phyloP scores from a whole-genome alignment of 345 rosid genomes.

The Limnanthes douglasii region DNA sequence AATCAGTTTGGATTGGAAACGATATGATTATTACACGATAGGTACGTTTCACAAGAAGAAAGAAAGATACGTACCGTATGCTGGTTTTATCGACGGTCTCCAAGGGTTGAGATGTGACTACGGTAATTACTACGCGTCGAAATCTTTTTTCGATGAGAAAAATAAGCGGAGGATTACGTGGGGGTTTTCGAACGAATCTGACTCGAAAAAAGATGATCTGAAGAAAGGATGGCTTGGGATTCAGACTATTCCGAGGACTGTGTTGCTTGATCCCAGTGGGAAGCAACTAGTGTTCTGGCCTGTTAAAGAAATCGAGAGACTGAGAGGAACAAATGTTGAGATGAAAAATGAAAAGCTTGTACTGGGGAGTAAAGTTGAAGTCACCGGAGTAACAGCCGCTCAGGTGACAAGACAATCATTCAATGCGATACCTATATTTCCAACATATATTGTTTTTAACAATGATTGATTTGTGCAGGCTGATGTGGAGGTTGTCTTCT shows the following conservation, averaged over 20 bases:
- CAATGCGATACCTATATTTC: no score
- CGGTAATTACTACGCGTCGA: slow-evolving; percentile 77
- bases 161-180: slow-evolving; percentile 49
- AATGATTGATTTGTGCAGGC: slow-evolving; percentile 34
- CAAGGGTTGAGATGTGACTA: slow-evolving; percentile 58
- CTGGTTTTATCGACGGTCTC: slow-evolving; percentile 45
- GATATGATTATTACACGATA: slow-evolving; percentile 61
- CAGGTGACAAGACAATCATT: slow-evolving; percentile 23
- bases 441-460: no score
- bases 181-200: slow-evolving; percentile 87
- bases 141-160: slow-evolving; percentile 45
- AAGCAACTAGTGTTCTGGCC: slow-evolving; percentile 75
- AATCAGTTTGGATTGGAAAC: slow-evolving; percentile 50
- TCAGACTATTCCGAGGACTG: slow-evolving; percentile 71
- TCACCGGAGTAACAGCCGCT: slow-evolving; percentile 51
- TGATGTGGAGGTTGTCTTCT: slow-evolving; percentile 68
- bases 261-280: slow-evolving; percentile 43
- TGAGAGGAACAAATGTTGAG: slow-evolving; percentile 24
- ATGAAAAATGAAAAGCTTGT: slow-evolving; percentile 19
- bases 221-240: slow-evolving; percentile 75
- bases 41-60: slow-evolving; percentile 30
- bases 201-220: slow-evolving; percentile 17
- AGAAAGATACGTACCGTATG: slow-evolving; percentile 42
- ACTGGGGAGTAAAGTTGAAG: slow-evolving; percentile 28
- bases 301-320: slow-evolving; percentile 39